Percentiles rank a stretch among this genome's conserved stretches.
These are phyloP conservation scores for Ascochyta koolunga DNA, from an alignment of 2,329 filamentous ascomycete genomes.

Conservation along the genomic window DNA sequence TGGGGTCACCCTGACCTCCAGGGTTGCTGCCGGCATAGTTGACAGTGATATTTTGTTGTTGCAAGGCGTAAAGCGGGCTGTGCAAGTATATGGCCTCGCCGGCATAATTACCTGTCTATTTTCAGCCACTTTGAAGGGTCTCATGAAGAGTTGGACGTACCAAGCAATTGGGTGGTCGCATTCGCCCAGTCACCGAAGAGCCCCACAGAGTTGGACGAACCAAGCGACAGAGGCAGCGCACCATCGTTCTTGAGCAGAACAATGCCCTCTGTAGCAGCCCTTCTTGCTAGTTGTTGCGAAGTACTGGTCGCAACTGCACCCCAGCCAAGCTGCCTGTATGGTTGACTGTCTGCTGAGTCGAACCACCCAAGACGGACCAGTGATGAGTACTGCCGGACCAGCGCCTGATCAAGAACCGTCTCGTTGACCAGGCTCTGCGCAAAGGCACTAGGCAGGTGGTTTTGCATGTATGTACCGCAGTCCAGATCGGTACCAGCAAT, in stretches of 20 bases:
- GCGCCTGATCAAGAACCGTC: slow-evolving; percentile 56
- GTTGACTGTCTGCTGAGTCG: slow-evolving; percentile 47
- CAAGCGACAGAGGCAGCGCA: slow-evolving; percentile 52
- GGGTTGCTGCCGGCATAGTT: slow-evolving; percentile 34
- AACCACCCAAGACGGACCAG: slow-evolving; percentile 59
- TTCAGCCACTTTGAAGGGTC: not conserved
- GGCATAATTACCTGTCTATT: slow-evolving; percentile 59
- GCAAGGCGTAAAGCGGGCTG: slow-evolving; percentile 60
- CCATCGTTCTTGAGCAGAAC: slow-evolving; percentile 61
- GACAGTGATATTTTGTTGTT: slow-evolving; percentile 51
- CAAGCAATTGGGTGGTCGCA: slow-evolving; percentile 60
- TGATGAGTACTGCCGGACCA: slow-evolving; percentile 61
- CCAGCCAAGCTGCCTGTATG: slow-evolving; percentile 32
- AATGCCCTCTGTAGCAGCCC: slow-evolving; percentile 58
- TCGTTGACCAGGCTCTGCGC: slow-evolving; percentile 41
- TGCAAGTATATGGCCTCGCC: slow-evolving; percentile 63
- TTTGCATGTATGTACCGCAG: slow-evolving; percentile 33
- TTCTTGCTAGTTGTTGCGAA: slow-evolving; percentile 61
- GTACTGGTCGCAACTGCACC: slow-evolving; percentile 58
- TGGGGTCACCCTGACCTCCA: slow-evolving; percentile 37
- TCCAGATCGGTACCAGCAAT: slow-evolving; percentile 36
- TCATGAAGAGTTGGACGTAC: slow-evolving; percentile 56
- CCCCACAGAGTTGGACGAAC: slow-evolving; percentile 54
- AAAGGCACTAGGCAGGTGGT: slow-evolving; percentile 27
- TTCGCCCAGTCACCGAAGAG: slow-evolving; percentile 67